A percentile compares a stretch with the other conserved stretches of the same genome.
phyloP scores from a whole-genome alignment of 2,329 filamentous ascomycete species.

The Botrytis byssoidea region DNA sequence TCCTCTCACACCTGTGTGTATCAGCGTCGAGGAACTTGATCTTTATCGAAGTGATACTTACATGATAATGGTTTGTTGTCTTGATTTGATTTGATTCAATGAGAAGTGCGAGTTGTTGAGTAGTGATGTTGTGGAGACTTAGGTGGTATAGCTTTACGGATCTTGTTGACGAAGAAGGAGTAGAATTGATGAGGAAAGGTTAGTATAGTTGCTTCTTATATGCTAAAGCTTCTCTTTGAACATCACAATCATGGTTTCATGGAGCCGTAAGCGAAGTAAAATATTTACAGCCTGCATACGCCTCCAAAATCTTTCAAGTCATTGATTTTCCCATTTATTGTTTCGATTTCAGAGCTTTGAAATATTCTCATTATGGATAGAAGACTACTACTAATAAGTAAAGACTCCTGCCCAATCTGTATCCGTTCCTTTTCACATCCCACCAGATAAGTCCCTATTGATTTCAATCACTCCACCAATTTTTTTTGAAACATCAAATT shows the following conservation, averaged over 20 bases:
- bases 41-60: neutral
- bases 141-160: neutral
- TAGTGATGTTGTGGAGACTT: neutral
- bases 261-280: neutral
- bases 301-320: no score
- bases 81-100: neutral
- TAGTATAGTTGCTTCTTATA: neutral
- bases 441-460: neutral
- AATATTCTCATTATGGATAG: neutral
- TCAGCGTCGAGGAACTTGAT: neutral
- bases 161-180: neutral
- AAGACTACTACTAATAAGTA: neutral
- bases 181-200: neutral
- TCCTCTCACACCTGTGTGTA: neutral
- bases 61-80: neutral
- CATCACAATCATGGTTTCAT: neutral
- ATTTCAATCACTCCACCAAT: neutral
- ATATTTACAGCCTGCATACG: neutral
- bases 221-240: neutral
- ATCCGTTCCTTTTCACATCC: neutral
- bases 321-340: neutral
- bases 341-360: neutral
- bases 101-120: neutral
- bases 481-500: no score
- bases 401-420: neutral